These are phyloP conservation scores for Exophiala alcalophila DNA, from an alignment of 2,329 filamentous ascomycete genomes.

Conservation along the genomic window DNA sequence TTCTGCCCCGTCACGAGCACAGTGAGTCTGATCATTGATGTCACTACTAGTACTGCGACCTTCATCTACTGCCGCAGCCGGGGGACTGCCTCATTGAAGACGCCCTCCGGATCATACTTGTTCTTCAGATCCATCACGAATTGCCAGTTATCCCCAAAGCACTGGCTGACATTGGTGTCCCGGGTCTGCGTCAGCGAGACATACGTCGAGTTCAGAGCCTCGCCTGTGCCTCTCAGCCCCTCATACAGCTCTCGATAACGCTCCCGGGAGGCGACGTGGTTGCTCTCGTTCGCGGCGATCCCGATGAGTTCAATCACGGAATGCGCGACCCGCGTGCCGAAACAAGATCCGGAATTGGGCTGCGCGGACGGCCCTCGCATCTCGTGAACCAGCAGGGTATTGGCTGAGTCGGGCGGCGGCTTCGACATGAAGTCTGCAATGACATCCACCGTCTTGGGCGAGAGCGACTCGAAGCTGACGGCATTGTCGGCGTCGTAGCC, in stretches of 20 bases:
- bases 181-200: slow-evolving; percentile 7
- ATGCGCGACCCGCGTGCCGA: slow-evolving; percentile 3
- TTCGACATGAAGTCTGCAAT: slow-evolving; percentile 7
- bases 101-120: slow-evolving; percentile 7
- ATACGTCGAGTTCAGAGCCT: slow-evolving; percentile 2
- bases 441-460: slow-evolving; percentile 1
- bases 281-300: background rate
- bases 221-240: slow-evolving; percentile 4
- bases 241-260: slow-evolving; percentile 2
- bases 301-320: slow-evolving; percentile 5
- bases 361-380: slow-evolving; percentile 5
- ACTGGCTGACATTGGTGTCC: slow-evolving; percentile 3
- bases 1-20: too few species aligned
- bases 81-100: slow-evolving; percentile 7
- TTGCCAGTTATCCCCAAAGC: slow-evolving; percentile 1
- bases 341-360: slow-evolving; percentile 7
- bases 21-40: too few species aligned
- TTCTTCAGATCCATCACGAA: slow-evolving; percentile 13
- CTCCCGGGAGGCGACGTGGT: background rate
- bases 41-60: too few species aligned
- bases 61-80: slow-evolving; percentile 6
- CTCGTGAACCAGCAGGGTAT: slow-evolving; percentile 7
- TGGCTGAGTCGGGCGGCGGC: slow-evolving; percentile 1
- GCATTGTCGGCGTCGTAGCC: slow-evolving; percentile 1
- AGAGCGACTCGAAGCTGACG: slow-evolving; percentile 2